Conservation (phyloP, 2,329 filamentous ascomycete species). For the Aplosporella prunicola region DNA sequence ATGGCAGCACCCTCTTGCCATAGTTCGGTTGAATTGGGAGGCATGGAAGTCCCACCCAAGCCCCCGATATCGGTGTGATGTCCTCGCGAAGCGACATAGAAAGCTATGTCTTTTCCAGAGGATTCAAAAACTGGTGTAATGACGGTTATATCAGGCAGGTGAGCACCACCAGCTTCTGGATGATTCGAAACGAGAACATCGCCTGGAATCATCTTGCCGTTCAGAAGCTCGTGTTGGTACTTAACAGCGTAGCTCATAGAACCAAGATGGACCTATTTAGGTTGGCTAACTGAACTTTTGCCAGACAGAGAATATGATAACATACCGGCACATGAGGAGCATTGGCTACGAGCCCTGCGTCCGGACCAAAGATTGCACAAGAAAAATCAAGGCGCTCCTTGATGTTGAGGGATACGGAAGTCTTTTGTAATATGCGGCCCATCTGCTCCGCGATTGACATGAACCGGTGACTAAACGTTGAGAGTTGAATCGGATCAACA, state of each 20-base stretch:
- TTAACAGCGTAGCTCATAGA: conserved; percentile 19
- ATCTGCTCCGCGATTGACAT: conserved; percentile 21
- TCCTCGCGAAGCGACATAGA: conserved; percentile 20
- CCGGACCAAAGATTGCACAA: conserved; percentile 18
- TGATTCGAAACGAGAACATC: conserved; percentile 22
- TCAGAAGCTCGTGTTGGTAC: conserved; percentile 19
- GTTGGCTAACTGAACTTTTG: not conserved
- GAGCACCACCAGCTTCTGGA: conserved; percentile 20
- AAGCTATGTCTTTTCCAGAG: conserved; percentile 15
- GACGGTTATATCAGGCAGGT: conserved; percentile 22
- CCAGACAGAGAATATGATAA: too few relatives aligned
- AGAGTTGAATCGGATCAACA: conserved; percentile 31
- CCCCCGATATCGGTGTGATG: conserved; percentile 24
- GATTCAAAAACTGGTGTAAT: conserved; percentile 20
- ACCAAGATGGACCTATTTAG: conserved; percentile 14
- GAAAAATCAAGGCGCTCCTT: conserved; percentile 30
- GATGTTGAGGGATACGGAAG: conserved; percentile 18
- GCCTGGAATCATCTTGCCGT: conserved; percentile 16
- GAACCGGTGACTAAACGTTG: conserved; percentile 17
- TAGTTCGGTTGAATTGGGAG: conserved; percentile 36
- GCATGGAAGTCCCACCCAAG: conserved; percentile 31
- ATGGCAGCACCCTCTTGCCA: conserved; percentile 41
- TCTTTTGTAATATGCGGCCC: conserved; percentile 18
- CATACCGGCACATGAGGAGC: conserved; percentile 20
- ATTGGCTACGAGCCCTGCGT: conserved; percentile 19